phyloP scores from a whole-genome alignment of 345 rosid genomes.

The Limnanthes douglasii region DNA sequence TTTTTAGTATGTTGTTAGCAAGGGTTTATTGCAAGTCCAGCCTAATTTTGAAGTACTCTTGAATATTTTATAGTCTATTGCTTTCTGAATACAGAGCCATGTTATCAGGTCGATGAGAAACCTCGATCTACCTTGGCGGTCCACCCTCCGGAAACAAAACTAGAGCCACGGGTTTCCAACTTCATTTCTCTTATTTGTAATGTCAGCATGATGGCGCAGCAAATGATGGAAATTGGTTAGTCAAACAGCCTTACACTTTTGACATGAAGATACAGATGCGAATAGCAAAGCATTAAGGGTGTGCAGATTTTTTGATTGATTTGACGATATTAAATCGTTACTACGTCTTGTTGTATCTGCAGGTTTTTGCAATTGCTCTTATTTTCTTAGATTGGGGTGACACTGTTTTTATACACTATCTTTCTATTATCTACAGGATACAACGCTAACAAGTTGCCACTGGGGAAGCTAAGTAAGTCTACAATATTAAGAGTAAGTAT shows the following conservation, averaged over 20 bases:
- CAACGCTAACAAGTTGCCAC: slow-evolving; percentile 85
- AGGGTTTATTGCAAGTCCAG: not conserved
- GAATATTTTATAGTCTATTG: not conserved
- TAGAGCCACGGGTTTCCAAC: slow-evolving; percentile 51
- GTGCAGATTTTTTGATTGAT: slow-evolving; percentile 1
- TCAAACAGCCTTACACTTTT: slow-evolving; percentile 7
- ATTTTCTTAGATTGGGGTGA: not conserved
- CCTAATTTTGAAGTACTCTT: not conserved
- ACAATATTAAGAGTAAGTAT: slow-evolving; percentile 25
- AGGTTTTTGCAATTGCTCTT: not conserved
- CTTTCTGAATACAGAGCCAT: slow-evolving; percentile 5
- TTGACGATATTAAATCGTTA: not conserved
- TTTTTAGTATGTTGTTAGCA: too few species aligned
- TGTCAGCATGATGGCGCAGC: slow-evolving; percentile 81
- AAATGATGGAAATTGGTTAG: slow-evolving; percentile 90
- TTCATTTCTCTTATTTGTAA: slow-evolving; percentile 80
- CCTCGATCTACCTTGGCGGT: slow-evolving; percentile 17
- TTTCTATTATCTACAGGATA: slow-evolving; percentile 25
- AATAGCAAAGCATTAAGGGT: not conserved
- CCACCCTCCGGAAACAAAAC: slow-evolving; percentile 52
- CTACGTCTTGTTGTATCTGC: not conserved
- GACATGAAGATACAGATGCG: slow-evolving; percentile 1
- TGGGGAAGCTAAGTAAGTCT: slow-evolving; percentile 81
- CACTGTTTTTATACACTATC: slow-evolving; percentile 2
- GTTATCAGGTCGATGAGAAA: slow-evolving; percentile 26